Percentiles rank a stretch among this genome's conserved stretches.
Evolutionary conservation across 2,329 filamentous ascomycete genomes (phyloP).

Genomic region (Colletotrichum tropicale): DNA sequence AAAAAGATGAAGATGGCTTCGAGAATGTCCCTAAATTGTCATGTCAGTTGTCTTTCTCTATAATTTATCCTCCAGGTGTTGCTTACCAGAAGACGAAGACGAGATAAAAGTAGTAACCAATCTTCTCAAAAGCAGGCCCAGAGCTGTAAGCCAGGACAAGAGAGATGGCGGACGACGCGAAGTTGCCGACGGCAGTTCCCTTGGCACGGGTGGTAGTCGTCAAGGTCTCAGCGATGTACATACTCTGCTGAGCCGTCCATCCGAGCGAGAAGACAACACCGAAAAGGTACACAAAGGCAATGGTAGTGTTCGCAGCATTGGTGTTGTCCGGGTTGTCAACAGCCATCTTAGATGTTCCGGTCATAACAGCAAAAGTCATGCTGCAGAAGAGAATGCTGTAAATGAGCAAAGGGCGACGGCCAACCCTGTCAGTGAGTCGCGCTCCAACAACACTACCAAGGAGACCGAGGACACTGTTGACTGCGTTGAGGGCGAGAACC

Average conservation of each 20-base stretch:
- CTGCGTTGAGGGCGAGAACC: slow-evolving; percentile 55
- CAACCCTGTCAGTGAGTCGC: slow-evolving; percentile 58
- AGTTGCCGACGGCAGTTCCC: slow-evolving; percentile 47
- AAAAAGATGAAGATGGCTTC: slow-evolving; percentile 52
- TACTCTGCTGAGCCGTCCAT: slow-evolving; percentile 55
- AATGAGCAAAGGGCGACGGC: slow-evolving; percentile 59
- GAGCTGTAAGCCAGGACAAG: slow-evolving; percentile 49
- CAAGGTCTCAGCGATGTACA: slow-evolving; percentile 54
- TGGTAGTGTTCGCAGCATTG: slow-evolving; percentile 46
- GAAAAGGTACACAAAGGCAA: slow-evolving; percentile 59
- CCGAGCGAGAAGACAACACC: slow-evolving; percentile 56
- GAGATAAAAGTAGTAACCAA: slow-evolving; percentile 49
- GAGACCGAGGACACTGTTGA: slow-evolving; percentile 59
- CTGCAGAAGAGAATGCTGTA: slow-evolving; percentile 50
- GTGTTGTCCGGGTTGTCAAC: slow-evolving; percentile 38
- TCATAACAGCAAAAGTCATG: slow-evolving; percentile 52
- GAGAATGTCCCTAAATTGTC: slow-evolving; percentile 33
- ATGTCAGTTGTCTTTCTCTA: background rate
- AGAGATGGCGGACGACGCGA: slow-evolving; percentile 40
- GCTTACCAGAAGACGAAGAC: slow-evolving; percentile 48
- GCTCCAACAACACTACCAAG: slow-evolving; percentile 58
- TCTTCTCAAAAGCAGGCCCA: slow-evolving; percentile 46
- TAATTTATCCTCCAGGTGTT: background rate
- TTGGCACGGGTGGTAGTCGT: slow-evolving; percentile 50
- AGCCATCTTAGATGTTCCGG: slow-evolving; percentile 49